These are phyloP conservation scores for Penicillium argentinense DNA, from an alignment of 495 filamentous ascomycete genomes.

Conservation along the genomic window DNA sequence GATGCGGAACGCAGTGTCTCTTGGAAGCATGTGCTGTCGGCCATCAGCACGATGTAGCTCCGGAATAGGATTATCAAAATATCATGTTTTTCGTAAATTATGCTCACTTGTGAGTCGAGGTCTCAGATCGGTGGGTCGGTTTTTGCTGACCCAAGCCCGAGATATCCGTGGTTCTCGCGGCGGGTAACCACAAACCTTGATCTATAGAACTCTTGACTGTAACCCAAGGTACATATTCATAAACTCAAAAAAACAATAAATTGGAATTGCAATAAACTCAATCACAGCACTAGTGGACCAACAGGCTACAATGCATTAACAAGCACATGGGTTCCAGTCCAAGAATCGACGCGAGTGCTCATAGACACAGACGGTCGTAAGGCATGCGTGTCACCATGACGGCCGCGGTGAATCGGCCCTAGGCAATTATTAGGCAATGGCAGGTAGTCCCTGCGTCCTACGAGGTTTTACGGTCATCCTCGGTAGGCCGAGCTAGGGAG, in stretches of 20 bases:
- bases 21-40: no score
- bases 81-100: no score
- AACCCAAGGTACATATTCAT: neutral
- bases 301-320: neutral
- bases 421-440: constrained; percentile 19
- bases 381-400: constrained; percentile 14
- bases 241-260: neutral
- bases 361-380: neutral
- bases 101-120: no score
- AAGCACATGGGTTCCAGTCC: neutral
- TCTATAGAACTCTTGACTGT: neutral
- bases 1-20: no score
- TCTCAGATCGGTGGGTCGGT: constrained; percentile 3
- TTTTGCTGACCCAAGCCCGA: neutral
- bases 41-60: no score
- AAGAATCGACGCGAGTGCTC: neutral
- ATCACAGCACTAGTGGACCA: no score
- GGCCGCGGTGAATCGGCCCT: neutral
- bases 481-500: constrained; percentile 16
- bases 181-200: constrained; percentile 1
- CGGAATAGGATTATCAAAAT: no score
- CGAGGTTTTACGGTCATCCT: constrained; percentile 20
- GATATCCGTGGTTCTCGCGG: neutral
- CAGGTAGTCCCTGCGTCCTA: constrained; percentile 23
- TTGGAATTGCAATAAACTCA: neutral